phyloP scores from a whole-genome alignment of 345 rosid genomes.

The Acer campestre region DNA sequence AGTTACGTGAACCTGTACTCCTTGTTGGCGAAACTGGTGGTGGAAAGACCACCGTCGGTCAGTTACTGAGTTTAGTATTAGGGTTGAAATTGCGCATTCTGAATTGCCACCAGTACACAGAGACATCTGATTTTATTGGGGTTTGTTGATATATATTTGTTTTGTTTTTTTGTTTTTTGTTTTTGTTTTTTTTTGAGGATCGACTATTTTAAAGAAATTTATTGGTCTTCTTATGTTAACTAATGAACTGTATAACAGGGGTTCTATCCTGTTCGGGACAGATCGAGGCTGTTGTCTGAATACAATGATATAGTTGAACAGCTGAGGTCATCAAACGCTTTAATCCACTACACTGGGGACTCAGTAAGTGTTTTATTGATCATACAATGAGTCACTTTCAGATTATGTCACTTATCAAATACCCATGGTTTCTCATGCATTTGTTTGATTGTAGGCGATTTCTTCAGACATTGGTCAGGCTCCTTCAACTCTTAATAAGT shows the following conservation, averaged over 20 bases:
- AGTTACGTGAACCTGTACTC: slow-evolving; percentile 89
- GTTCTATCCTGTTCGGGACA: slow-evolving; percentile 84
- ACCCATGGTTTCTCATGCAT: slow-evolving; percentile 15
- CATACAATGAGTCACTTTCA: background rate
- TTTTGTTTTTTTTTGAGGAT: slow-evolving; percentile 9
- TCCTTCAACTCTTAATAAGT: slow-evolving; percentile 50
- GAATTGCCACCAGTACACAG: slow-evolving; percentile 95
- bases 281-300: slow-evolving; percentile 66
- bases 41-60: slow-evolving; percentile 96
- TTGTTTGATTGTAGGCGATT: slow-evolving; percentile 48
- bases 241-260: slow-evolving; percentile 57
- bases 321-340: slow-evolving; percentile 57
- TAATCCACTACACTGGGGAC: slow-evolving; percentile 31
- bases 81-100: slow-evolving; percentile 70
- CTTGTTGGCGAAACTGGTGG: slow-evolving; percentile 99
- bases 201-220: background rate
- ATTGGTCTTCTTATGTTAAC: slow-evolving; percentile 14
- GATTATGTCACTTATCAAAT: slow-evolving; percentile 16
- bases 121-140: slow-evolving; percentile 96
- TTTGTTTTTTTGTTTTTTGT: background rate
- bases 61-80: slow-evolving; percentile 59
- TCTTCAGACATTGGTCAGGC: slow-evolving; percentile 69
- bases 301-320: slow-evolving; percentile 54
- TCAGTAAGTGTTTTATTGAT: slow-evolving; percentile 41
- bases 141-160: slow-evolving; percentile 42